These are phyloP conservation scores for Cubamyces lactineus DNA, from an alignment of 768 basidiomycete genomes.

Conservation along the genomic window DNA sequence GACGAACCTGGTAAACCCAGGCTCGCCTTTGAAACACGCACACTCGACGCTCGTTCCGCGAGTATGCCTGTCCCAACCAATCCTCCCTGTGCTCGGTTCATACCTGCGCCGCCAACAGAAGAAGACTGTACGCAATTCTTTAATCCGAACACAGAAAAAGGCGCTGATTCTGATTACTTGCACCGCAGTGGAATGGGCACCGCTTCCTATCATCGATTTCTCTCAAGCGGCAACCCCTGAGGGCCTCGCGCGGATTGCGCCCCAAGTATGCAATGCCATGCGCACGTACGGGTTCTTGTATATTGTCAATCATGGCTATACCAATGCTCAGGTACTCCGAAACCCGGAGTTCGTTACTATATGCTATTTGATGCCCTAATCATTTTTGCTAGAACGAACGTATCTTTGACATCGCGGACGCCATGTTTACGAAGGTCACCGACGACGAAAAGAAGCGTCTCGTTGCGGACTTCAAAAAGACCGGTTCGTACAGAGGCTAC, in stretches of 20 bases:
- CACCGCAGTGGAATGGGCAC: conserved; percentile 49
- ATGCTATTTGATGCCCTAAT: conserved; percentile 9
- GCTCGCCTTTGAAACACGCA: no score
- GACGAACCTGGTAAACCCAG: no score
- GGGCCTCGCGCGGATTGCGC: conserved; percentile 42
- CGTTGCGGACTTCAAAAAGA: conserved; percentile 38
- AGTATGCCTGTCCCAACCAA: not conserved
- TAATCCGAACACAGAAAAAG: no score
- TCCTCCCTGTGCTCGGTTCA: not conserved
- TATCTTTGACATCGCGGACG: conserved; percentile 41
- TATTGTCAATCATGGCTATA: conserved; percentile 26
- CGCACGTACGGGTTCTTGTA: conserved; percentile 47
- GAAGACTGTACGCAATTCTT: conserved; percentile 11
- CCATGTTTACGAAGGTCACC: conserved; percentile 38
- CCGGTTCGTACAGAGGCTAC: conserved; percentile 57
- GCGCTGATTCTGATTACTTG: not conserved
- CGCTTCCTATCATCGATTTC: conserved; percentile 57
- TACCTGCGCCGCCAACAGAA: conserved; percentile 3
- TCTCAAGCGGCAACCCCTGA: conserved; percentile 43
- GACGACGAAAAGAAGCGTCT: conserved; percentile 39
- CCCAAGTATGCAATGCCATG: conserved; percentile 51
- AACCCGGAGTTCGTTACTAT: not conserved
- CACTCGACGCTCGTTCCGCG: no score
- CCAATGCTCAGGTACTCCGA: conserved; percentile 15
- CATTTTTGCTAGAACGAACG: conserved; percentile 41